Conservation (phyloP, 225 moss, liverwort and hornwort species). For the Takakia lepidozioides region DNA sequence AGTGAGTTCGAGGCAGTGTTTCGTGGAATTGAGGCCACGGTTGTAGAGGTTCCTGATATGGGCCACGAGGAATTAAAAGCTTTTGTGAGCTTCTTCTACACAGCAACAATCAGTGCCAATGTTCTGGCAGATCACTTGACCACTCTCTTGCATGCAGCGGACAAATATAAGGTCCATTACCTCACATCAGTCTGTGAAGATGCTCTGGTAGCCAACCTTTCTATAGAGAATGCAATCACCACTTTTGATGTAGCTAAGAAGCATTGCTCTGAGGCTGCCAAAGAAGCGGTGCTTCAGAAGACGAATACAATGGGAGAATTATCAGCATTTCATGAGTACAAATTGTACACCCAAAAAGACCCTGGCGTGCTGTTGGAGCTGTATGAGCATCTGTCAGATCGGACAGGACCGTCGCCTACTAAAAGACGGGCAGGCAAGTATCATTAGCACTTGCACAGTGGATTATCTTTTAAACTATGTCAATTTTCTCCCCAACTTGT, state of each 20-base stretch:
- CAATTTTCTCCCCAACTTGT: too few species aligned
- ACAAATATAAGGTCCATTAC: slow-evolving; percentile 28
- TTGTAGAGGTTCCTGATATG: slow-evolving; percentile 27
- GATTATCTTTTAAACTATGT: too few species aligned
- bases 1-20: slow-evolving; percentile 29
- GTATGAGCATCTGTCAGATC: slow-evolving; percentile 48
- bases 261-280: slow-evolving; percentile 26
- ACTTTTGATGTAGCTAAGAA: slow-evolving; percentile 30
- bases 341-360: slow-evolving; percentile 28
- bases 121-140: slow-evolving; percentile 13
- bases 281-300: slow-evolving; percentile 23
- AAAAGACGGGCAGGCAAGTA: too few species aligned
- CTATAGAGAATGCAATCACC: slow-evolving; percentile 30
- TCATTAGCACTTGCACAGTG: too few species aligned
- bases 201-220: slow-evolving; percentile 23
- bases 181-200: slow-evolving; percentile 27
- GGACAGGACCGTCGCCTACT: too few species aligned
- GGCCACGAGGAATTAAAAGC: slow-evolving; percentile 28
- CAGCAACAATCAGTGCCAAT: slow-evolving; percentile 9
- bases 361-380: slow-evolving; percentile 41
- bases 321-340: slow-evolving; percentile 39
- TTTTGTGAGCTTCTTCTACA: slow-evolving; percentile 40
- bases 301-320: slow-evolving; percentile 38
- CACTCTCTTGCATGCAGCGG: slow-evolving; percentile 18
- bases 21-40: slow-evolving; percentile 13